A percentile compares a stretch with the other conserved stretches of the same genome.
Conservation (phyloP, 2,329 filamentous ascomycete genomes). For the Madurella fahalii region DNA sequence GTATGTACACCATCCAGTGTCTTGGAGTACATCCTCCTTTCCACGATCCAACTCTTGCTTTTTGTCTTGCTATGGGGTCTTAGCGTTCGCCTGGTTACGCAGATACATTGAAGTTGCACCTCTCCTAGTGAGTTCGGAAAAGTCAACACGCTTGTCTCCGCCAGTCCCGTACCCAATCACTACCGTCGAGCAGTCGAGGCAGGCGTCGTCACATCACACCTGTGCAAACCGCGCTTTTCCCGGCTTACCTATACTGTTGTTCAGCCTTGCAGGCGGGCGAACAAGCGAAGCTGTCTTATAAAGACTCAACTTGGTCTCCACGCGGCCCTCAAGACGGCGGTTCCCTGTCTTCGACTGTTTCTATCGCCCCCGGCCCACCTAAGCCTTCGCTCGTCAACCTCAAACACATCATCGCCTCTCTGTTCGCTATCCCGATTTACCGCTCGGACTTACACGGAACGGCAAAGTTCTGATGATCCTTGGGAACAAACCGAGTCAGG, state of each 20-base stretch:
- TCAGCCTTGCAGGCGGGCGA: background rate
- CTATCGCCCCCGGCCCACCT: conserved; percentile 12
- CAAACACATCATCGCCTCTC: conserved; percentile 6
- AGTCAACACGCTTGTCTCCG: background rate
- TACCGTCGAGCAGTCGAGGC: conserved; percentile 5
- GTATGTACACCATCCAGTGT: conserved; percentile 19
- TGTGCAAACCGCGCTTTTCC: background rate
- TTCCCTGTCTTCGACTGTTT: conserved; percentile 19
- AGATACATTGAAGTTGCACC: conserved; percentile 4
- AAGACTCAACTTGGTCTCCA: conserved; percentile 16
- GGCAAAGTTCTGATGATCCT: background rate
- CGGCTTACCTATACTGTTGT: background rate
- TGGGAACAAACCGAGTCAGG: background rate
- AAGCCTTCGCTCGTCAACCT: background rate
- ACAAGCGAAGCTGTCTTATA: conserved; percentile 13
- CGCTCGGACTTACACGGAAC: conserved; percentile 4
- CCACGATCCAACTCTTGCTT: conserved; percentile 12
- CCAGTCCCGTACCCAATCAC: background rate
- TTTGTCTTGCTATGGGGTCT: conserved; percentile 14
- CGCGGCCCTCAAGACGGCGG: conserved; percentile 19
- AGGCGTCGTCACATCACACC: conserved; percentile 3
- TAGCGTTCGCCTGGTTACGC: conserved; percentile 3
- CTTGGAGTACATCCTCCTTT: conserved; percentile 9
- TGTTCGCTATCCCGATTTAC: conserved; percentile 1
- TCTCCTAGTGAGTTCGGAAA: conserved; percentile 1